Conservation (phyloP, 2,329 filamentous ascomycete species). For the Epichloe hybrida region DNA sequence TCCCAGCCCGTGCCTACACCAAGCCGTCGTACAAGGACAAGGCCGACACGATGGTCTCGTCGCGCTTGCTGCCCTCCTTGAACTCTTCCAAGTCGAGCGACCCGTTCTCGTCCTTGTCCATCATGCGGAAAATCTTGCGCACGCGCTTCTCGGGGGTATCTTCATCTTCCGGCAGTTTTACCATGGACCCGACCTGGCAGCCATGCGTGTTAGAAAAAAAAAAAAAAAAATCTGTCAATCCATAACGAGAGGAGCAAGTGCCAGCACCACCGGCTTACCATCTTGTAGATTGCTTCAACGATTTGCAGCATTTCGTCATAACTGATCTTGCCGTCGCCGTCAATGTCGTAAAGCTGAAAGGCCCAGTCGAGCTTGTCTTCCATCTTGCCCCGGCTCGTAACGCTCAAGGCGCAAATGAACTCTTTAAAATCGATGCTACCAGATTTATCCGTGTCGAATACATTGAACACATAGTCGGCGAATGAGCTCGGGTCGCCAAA, state of each 20-base stretch:
- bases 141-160: conserved; percentile 98
- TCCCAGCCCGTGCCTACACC: conserved; percentile 39
- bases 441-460: conserved; percentile 95
- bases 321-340: conserved; percentile 96
- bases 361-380: conserved; percentile 99
- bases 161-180: conserved; percentile 95
- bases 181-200: conserved; percentile 86
- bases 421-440: conserved; percentile 99
- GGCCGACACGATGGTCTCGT: conserved; percentile 96
- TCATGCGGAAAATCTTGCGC: conserved; percentile 97
- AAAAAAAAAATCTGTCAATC: no score
- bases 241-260: not conserved
- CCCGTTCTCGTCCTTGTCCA: conserved; percentile 99
- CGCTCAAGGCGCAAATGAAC: conserved; percentile 95
- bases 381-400: conserved; percentile 96
- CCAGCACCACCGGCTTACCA: conserved; percentile 44
- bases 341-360: conserved; percentile 98
- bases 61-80: conserved; percentile 96
- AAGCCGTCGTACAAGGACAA: conserved; percentile 92
- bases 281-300: conserved; percentile 99
- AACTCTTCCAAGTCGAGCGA: conserved; percentile 95
- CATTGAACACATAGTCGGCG: conserved; percentile 97
- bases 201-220: not conserved
- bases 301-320: conserved; percentile 99
- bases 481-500: conserved; percentile 96